These are phyloP conservation scores for Debaryomyces maramus DNA, from an alignment of 805 yeast genomes.

Conservation along the genomic window DNA sequence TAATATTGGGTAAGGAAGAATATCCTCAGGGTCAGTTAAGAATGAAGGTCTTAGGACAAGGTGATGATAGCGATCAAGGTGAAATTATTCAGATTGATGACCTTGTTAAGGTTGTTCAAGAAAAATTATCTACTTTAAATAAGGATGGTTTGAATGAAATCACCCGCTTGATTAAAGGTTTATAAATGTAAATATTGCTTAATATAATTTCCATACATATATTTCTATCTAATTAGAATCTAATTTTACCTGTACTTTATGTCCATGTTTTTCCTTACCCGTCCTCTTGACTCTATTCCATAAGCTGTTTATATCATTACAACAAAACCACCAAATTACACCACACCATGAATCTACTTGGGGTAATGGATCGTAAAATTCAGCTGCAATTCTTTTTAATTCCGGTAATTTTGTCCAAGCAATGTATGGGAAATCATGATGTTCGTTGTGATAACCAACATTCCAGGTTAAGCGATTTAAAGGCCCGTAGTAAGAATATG, in stretches of 20 bases:
- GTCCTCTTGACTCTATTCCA: slow-evolving; percentile 81
- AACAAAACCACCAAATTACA: slow-evolving; percentile 70
- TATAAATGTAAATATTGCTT: slow-evolving; percentile 30
- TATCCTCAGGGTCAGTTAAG: slow-evolving; percentile 76
- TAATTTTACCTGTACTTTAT: slow-evolving; percentile 15
- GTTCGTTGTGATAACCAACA: slow-evolving; percentile 93
- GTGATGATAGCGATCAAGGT: slow-evolving; percentile 83
- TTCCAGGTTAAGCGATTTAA: slow-evolving; percentile 83
- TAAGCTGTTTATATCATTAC: slow-evolving; percentile 64
- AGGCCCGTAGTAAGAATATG: slow-evolving; percentile 84
- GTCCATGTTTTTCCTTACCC: slow-evolving; percentile 37
- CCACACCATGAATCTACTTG: slow-evolving; percentile 74
- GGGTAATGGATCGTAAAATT: slow-evolving; percentile 81
- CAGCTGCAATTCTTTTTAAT: slow-evolving; percentile 66
- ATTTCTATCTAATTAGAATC: slow-evolving; percentile 3
- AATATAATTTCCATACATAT: not conserved
- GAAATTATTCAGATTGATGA: slow-evolving; percentile 65
- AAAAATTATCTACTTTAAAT: slow-evolving; percentile 36
- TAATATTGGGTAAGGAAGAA: slow-evolving; percentile 95
- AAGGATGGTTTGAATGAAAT: slow-evolving; percentile 63
- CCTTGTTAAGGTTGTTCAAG: slow-evolving; percentile 50
- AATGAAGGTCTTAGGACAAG: slow-evolving; percentile 86
- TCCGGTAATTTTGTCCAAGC: slow-evolving; percentile 83
- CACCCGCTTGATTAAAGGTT: slow-evolving; percentile 59
- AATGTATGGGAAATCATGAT: slow-evolving; percentile 91